These are phyloP conservation scores for Gossypium anomalum DNA, from an alignment of 345 rosid genomes.

Conservation along the genomic window DNA sequence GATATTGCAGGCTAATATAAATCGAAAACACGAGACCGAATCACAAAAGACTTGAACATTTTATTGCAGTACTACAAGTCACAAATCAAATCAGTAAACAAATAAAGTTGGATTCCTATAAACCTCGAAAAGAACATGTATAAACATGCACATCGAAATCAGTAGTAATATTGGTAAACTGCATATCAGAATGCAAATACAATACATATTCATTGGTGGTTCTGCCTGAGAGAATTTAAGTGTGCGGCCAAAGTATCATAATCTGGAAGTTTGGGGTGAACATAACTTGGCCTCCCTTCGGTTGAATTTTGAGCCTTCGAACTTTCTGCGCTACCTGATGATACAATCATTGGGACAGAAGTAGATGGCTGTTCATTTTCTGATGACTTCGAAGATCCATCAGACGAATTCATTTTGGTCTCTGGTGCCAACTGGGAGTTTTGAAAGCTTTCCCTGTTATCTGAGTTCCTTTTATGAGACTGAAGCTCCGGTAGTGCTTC, in stretches of 20 bases:
- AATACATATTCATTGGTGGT: slow-evolving; percentile 26
- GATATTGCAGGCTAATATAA: background rate
- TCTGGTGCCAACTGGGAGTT: slow-evolving; percentile 12
- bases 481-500: slow-evolving; percentile 1
- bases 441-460: slow-evolving; percentile 5
- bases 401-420: slow-evolving; percentile 21
- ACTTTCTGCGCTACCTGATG: slow-evolving; percentile 27
- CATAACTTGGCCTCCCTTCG: slow-evolving; percentile 41
- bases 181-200: background rate
- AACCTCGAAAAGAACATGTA: background rate
- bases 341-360: slow-evolving; percentile 25
- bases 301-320: slow-evolving; percentile 17
- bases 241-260: slow-evolving; percentile 55
- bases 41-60: too few species aligned
- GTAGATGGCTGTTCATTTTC: slow-evolving; percentile 27
- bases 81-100: background rate
- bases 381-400: slow-evolving; percentile 22
- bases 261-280: slow-evolving; percentile 95
- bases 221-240: slow-evolving; percentile 46
- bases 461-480: slow-evolving; percentile 20
- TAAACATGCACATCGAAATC: background rate
- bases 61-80: background rate
- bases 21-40: background rate
- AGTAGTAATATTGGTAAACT: too few species aligned
- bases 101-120: background rate